phyloP scores from a whole-genome alignment of 805 yeast species.

The Maudiozyma turicensis region DNA sequence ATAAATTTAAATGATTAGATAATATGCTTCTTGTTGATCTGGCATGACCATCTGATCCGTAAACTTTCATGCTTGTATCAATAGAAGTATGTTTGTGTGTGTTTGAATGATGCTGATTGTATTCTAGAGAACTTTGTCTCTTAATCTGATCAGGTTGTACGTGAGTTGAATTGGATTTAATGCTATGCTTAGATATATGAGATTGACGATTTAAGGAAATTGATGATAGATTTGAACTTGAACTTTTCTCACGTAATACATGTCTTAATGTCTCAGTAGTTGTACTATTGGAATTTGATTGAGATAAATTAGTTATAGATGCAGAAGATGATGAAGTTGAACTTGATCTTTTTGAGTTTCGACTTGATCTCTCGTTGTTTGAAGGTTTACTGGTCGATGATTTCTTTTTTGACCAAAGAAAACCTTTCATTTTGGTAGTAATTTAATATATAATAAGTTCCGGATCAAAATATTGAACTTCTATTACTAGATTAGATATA shows the following conservation, averaged over 20 bases:
- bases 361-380: not conserved
- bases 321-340: slow-evolving; percentile 3
- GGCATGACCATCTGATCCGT: slow-evolving; percentile 3
- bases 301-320: slow-evolving; percentile 1
- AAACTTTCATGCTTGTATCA: not conserved
- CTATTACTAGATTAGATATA: too few species aligned
- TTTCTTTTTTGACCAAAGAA: slow-evolving; percentile 18
- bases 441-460: not conserved
- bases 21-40: slow-evolving; percentile 4
- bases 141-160: not conserved
- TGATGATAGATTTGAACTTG: not conserved
- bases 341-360: not conserved
- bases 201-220: not conserved
- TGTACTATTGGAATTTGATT: slow-evolving; percentile 1
- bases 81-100: not conserved
- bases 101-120: not conserved
- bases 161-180: slow-evolving; percentile 1
- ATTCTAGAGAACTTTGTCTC: not conserved
- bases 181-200: slow-evolving; percentile 1
- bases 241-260: not conserved
- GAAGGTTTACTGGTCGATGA: not conserved
- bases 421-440: slow-evolving; percentile 11
- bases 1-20: not conserved
- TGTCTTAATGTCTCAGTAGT: not conserved
- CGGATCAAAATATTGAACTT: too few species aligned